phyloP scores from a whole-genome alignment of 345 rosid species.

The Tarenaya hassleriana region DNA sequence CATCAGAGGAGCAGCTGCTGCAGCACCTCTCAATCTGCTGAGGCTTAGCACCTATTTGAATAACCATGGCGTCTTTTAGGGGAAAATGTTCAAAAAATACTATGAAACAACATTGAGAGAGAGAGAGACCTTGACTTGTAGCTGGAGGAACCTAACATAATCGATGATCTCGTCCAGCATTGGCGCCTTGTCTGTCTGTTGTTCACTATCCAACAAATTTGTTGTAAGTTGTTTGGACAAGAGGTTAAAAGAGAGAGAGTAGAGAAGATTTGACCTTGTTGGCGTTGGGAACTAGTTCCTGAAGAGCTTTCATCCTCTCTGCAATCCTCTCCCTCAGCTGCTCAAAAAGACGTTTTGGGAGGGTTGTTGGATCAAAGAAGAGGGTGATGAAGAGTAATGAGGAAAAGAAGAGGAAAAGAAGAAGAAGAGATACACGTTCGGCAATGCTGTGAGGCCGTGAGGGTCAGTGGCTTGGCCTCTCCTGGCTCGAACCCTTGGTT shows the following conservation, averaged over 20 bases:
- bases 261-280: constrained; percentile 83
- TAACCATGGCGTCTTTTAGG: too few relatives aligned
- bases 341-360: too few relatives aligned
- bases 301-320: constrained; percentile 95
- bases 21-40: constrained; percentile 92
- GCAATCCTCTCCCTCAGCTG: constrained; percentile 98
- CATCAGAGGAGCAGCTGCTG: constrained; percentile 82
- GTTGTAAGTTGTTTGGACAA: too few relatives aligned
- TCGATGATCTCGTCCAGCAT: constrained; percentile 99
- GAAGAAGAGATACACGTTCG: constrained; percentile 51
- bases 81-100: background rate
- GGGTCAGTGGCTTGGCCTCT: constrained; percentile 99
- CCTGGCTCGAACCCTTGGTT: constrained; percentile 82
- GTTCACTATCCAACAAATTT: too few relatives aligned
- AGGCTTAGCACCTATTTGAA: constrained; percentile 65
- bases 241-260: constrained; percentile 1
- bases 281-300: constrained; percentile 93
- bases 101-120: background rate
- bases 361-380: too few relatives aligned
- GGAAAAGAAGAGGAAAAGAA: background rate
- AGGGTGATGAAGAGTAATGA: background rate
- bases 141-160: constrained; percentile 97
- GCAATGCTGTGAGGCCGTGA: constrained; percentile 99
- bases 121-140: constrained; percentile 90
- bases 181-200: constrained; percentile 99